Evolutionary conservation across 352 stramenopile species (phyloP), one percentile per base, ranked within the genome.

Genomic region (Phytophthora crassamura): DNA sequence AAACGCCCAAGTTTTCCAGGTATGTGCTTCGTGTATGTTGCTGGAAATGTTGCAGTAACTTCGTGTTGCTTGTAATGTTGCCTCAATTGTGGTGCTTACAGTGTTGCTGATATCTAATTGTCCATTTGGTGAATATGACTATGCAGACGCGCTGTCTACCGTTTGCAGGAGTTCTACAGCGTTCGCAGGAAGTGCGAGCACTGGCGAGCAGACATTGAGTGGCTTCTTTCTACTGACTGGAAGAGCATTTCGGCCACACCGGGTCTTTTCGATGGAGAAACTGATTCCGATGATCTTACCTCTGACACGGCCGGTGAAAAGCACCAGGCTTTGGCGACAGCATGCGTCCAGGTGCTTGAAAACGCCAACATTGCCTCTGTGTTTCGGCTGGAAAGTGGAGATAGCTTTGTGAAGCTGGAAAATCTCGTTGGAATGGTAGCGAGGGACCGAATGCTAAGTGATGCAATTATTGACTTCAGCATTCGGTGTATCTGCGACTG

Each of bases 151-250:
- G 42, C 22, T n/a, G 14, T 59, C 14, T 9, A 28, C 42, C 16
- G 15, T 30, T 14, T 53, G 33, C 7, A 53, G 30, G 32, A 53
- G 22, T 54, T 55, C 40, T 60, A 60, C 53, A 51, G 11, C 15
- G 49, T 55, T 11, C 11, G 10, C 9, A 54, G 28, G 53, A 42
- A 22, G 12, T 60, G 30, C n/a, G n/a, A n/a, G n/a, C n/a, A n/a
- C n/a, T n/a, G n/a, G n/a, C n/a, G n/a, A n/a, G n/a, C n/a, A n/a
- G n/a, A n/a, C n/a, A n/a, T n/a, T n/a, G n/a, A n/a, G n/a, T n/a
- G n/a, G n/a, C n/a, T n/a, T n/a, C n/a, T n/a, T n/a, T n/a, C n/a
- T n/a, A n/a, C n/a, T n/a, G n/a, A n/a, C n/a, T n/a, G n/a, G n/a
- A n/a, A n/a, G n/a, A n/a, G n/a, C n/a, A n/a, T n/a, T n/a, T n/a